Evolutionary conservation across 768 basidiomycete species (phyloP).

Genomic region (Chiua virens): DNA sequence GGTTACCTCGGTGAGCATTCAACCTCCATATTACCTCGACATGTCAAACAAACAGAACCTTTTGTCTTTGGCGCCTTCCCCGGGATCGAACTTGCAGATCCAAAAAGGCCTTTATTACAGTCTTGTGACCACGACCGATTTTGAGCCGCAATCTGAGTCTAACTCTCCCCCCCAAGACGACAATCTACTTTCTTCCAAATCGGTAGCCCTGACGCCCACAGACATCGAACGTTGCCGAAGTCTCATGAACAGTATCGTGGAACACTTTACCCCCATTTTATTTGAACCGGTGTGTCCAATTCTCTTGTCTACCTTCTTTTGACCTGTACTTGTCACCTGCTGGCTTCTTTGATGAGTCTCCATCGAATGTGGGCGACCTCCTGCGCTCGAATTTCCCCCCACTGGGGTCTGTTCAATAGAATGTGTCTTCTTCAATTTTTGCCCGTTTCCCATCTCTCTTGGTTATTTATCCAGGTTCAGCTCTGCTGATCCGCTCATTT

Average conservation of each 20-base stretch:
- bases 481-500: background rate
- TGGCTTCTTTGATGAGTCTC: background rate
- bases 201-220: conserved; percentile 29
- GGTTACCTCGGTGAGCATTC: conserved; percentile 47
- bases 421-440: background rate
- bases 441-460: background rate
- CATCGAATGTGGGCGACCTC: background rate
- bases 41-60: background rate
- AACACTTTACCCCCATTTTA: conserved; percentile 67
- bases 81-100: conserved; percentile 37
- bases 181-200: background rate
- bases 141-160: conserved; percentile 41
- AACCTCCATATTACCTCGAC: background rate
- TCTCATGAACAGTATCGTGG: conserved; percentile 57
- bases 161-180: conserved; percentile 5
- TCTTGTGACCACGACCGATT: conserved; percentile 59
- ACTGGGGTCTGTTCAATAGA: too few species aligned
- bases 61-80: background rate
- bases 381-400: too few species aligned
- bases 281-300: conserved; percentile 55
- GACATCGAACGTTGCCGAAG: conserved; percentile 41
- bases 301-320: background rate
- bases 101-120: conserved; percentile 66
- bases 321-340: background rate
- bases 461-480: background rate